Base-by-base conservation (phyloP, 2,329 filamentous ascomycete species). In the Ophiostoma perfectum region DNA sequence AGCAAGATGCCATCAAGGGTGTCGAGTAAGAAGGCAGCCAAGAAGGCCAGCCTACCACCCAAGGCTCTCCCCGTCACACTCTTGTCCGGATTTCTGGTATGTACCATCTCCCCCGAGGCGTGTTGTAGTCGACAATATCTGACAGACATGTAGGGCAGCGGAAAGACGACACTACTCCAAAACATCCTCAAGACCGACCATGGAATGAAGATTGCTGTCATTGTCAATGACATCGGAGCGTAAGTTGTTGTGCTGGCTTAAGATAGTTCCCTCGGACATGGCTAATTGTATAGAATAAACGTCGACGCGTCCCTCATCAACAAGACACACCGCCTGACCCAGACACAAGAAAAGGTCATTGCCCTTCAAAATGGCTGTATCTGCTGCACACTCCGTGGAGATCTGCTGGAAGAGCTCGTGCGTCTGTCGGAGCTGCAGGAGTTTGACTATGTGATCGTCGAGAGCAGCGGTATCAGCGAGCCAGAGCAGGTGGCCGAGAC, bases 401-500 rank as follows among this genome's bases (percentile, higher is more conserved):
- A 55, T 7, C 9, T 55, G 14, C 49, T 55, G 12, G 49, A 55
- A 5, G 89, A 92, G 74, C 82, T 92, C 0, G 88, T 88, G 0
- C 82, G 82, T 0, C 80, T 92, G 1, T 83, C 88, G 0, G 84
- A 88, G 73, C 81, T 86, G 0, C 82, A 86, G 18, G 79, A 83
- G 65, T 88, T 91, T 49, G 88, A 92, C 75, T 91, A 92, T 75
- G 85, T 91, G 39, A 80, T 91, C 52, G 89, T 90, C 58, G 89
- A 91, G 76, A 90, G 87, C 74, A 89, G 84, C 2, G 88, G 89
- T 0, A 90, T 91, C 71, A 90, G 88, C 72, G 88, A 90, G 75
- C 88, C 87, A 0, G 87, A 90, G 78, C 89, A 91, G 73, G 89
- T 92, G 0, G 89, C 89, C 0, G 89, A 91, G 79, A 91, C 88